phyloP scores from a whole-genome alignment of 2,329 filamentous ascomycete species.

The Penicillium freii region DNA sequence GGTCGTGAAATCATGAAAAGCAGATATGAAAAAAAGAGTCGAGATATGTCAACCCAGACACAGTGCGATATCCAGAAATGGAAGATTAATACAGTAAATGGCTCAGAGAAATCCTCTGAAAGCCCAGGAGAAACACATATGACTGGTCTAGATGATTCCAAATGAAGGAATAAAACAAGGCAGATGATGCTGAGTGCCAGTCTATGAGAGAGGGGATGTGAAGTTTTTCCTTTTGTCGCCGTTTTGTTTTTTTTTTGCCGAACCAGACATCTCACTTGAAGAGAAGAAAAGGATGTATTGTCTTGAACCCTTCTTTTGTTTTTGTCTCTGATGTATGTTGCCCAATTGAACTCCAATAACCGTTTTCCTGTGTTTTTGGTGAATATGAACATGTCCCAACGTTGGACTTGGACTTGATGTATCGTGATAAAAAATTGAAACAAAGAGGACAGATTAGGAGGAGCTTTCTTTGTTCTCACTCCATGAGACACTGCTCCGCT shows the following conservation, averaged over 20 bases:
- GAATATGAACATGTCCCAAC: slow-evolving; percentile 5
- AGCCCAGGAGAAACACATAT: slow-evolving; percentile 10
- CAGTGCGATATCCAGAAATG: not conserved
- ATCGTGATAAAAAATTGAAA: slow-evolving; percentile 17
- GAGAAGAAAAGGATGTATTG: slow-evolving; percentile 2
- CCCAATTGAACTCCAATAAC: slow-evolving; percentile 22
- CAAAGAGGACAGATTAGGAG: slow-evolving; percentile 20
- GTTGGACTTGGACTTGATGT: slow-evolving; percentile 13
- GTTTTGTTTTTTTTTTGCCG: slow-evolving; percentile 4
- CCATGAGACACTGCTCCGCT: slow-evolving; percentile 41
- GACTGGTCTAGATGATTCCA: slow-evolving; percentile 20
- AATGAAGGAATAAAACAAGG: slow-evolving; percentile 6
- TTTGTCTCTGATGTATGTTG: slow-evolving; percentile 20
- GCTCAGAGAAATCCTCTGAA: not conserved
- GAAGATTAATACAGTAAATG: slow-evolving; percentile 23
- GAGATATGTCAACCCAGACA: not conserved
- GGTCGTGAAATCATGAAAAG: slow-evolving; percentile 19
- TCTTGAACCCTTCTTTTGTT: slow-evolving; percentile 17
- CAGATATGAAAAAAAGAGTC: not conserved
- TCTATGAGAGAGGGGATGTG: slow-evolving; percentile 18
- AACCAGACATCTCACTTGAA: slow-evolving; percentile 1
- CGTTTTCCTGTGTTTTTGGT: slow-evolving; percentile 16
- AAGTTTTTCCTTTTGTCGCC: not conserved
- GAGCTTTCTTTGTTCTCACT: slow-evolving; percentile 33
- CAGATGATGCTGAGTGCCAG: slow-evolving; percentile 10